phyloP scores from a whole-genome alignment of 2,329 filamentous ascomycete genomes.

The Teratosphaeria viscida region DNA sequence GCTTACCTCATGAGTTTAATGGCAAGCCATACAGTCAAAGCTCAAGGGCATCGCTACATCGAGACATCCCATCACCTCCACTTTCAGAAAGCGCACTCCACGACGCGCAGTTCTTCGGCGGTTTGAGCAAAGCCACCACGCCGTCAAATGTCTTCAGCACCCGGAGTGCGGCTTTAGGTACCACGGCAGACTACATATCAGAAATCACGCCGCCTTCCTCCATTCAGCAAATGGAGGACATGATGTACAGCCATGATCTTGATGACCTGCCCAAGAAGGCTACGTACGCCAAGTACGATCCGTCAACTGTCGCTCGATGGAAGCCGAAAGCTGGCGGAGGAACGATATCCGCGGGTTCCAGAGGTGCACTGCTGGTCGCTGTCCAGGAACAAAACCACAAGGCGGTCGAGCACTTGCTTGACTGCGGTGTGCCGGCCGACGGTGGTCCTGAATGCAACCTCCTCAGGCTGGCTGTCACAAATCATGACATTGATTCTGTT shows the following conservation, averaged over 20 bases:
- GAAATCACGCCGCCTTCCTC: conserved; percentile 15
- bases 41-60: not conserved
- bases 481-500: conserved; percentile 25
- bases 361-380: conserved; percentile 30
- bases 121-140: conserved; percentile 1
- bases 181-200: conserved; percentile 4
- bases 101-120: not conserved
- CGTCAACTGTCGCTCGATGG: conserved; percentile 12
- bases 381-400: conserved; percentile 19
- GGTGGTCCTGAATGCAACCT: conserved; percentile 4
- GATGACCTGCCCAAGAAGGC: conserved; percentile 35
- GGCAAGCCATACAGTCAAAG: not conserved
- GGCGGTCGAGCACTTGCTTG: conserved; percentile 20
- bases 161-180: conserved; percentile 7
- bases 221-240: conserved; percentile 7
- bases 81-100: not conserved
- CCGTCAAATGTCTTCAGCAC: conserved; percentile 6
- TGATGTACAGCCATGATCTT: conserved; percentile 20
- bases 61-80: not conserved
- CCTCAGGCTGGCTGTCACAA: conserved; percentile 15
- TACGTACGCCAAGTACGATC: conserved; percentile 38
- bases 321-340: conserved; percentile 9
- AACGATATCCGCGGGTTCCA: conserved; percentile 25
- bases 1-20: not conserved
- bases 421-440: conserved; percentile 12